Conservation (phyloP, 352 stramenopile species). For the Phytophthora agathidicida region DNA sequence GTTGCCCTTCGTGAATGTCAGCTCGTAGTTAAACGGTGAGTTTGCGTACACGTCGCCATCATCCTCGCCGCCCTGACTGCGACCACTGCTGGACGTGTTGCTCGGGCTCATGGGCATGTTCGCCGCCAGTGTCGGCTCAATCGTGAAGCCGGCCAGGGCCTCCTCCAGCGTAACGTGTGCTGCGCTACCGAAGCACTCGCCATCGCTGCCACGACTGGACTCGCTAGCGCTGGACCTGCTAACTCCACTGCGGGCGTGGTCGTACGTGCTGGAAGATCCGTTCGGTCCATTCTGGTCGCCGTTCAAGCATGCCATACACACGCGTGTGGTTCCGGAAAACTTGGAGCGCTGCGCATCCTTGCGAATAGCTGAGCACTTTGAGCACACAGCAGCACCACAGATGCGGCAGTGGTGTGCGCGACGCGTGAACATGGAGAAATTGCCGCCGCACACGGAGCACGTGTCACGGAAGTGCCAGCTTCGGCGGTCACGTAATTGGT, state of each 20-base stretch:
- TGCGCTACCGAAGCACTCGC: slow-evolving; percentile 38
- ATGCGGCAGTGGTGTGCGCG: slow-evolving; percentile 82
- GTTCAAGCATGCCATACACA: slow-evolving; percentile 76
- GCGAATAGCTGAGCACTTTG: slow-evolving; percentile 74
- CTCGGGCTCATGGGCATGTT: slow-evolving; percentile 36
- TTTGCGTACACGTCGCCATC: slow-evolving; percentile 68
- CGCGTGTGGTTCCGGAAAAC: slow-evolving; percentile 48
- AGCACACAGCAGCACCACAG: slow-evolving; percentile 74
- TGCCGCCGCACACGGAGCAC: slow-evolving; percentile 68
- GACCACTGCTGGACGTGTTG: slow-evolving; percentile 39
- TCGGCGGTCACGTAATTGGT: slow-evolving; percentile 64
- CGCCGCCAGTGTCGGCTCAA: slow-evolving; percentile 41
- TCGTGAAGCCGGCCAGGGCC: slow-evolving; percentile 41
- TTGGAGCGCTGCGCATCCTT: slow-evolving; percentile 46
- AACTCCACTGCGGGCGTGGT: slow-evolving; percentile 25
- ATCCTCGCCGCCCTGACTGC: slow-evolving; percentile 43
- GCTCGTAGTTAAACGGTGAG: slow-evolving; percentile 65
- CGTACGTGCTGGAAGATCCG: slow-evolving; percentile 32
- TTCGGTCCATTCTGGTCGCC: slow-evolving; percentile 52
- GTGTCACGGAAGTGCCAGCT: slow-evolving; percentile 62
- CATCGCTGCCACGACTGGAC: slow-evolving; percentile 37
- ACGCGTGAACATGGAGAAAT: slow-evolving; percentile 72
- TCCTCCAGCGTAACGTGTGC: slow-evolving; percentile 47
- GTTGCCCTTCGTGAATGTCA: slow-evolving; percentile 78
- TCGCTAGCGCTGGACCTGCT: slow-evolving; percentile 34